These are phyloP conservation scores for Phytopythium delawarense DNA, from an alignment of 352 stramenopile genomes.

Conservation along the genomic window DNA sequence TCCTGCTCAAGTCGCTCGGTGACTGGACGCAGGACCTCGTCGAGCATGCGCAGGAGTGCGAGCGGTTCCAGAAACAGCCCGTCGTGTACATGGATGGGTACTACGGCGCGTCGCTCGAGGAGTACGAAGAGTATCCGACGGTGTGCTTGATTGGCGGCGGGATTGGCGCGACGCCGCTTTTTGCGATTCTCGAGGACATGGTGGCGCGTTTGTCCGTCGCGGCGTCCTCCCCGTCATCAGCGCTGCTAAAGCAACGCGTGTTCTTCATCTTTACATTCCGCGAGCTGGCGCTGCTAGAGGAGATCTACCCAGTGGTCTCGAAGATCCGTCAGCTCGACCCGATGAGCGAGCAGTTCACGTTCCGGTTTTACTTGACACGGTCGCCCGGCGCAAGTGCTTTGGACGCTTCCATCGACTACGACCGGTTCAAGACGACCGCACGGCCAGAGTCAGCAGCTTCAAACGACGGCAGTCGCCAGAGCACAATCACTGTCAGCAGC, in stretches of 20 bases:
- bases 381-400: conserved; percentile 15
- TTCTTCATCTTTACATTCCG: conserved; percentile 40
- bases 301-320: conserved; percentile 30
- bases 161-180: conserved; percentile 47
- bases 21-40: conserved; percentile 47
- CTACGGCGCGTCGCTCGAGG: conserved; percentile 40
- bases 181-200: conserved; percentile 55
- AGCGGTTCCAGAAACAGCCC: conserved; percentile 17
- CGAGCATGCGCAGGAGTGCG: conserved; percentile 26
- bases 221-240: background rate
- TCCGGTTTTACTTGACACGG: conserved; percentile 32
- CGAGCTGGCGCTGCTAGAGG: conserved; percentile 32
- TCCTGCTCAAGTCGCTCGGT: conserved; percentile 46
- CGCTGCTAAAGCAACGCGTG: conserved; percentile 20
- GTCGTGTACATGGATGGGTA: conserved; percentile 52
- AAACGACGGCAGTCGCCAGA: background rate
- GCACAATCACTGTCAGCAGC: background rate
- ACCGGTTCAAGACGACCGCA: conserved; percentile 11
- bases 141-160: conserved; percentile 44
- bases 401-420: conserved; percentile 23
- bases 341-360: conserved; percentile 11
- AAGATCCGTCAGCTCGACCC: conserved; percentile 27
- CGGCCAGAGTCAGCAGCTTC: background rate
- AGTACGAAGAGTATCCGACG: conserved; percentile 37
- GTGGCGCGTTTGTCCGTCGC: conserved; percentile 12